Base-by-base conservation (phyloP, 768 basidiomycete species). In the Xerocomellus chrysenteron region DNA sequence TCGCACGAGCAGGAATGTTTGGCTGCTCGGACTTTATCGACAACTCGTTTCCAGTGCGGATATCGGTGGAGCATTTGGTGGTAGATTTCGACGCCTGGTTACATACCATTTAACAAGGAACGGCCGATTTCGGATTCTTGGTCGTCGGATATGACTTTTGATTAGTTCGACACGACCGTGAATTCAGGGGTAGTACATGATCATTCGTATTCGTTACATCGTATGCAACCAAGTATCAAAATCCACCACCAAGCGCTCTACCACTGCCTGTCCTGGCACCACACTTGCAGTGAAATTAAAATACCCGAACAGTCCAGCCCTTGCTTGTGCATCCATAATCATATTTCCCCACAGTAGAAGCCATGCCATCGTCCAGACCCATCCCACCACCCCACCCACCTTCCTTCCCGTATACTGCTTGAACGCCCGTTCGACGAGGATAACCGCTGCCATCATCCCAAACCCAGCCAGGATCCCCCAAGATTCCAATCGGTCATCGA, bases 371-470 rank as follows among this genome's bases (percentile, higher is more conserved):
- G 68, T 68, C 77, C 76, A 79, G 5, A 65, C n/a, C 64, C 71
- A 67, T 6, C 76, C 75, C 3, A 30, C 26, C 36, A 41, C 50
- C 1, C 75, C 76, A 21, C 58, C 51, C 7, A 74, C 70, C 26
- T 58, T 63, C 47, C 59, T 51, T 5, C 73, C 71, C 0, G 68
- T 73, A 8, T 58, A 21, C 16, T 21, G 28, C 52, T 56, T 47
- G 58, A 60, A 72, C 33, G 2, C 55, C 21, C 11, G 64, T 62
- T 87, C 86, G 12, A 80, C 48, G 2, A 82, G 47, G 16, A 81
- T 61, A 2, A 80, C 83, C 2, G 79, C 56, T 6, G 78, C 85
- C 72, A 79, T 83, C 66, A 82, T 70, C 28, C 84, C 56, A 64
- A 86, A 87, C 59, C 80, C 82, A 1, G 77, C 78, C 0, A 72